Base-by-base conservation (phyloP, 169 alveolate genomes). In the Sarcocystis neurona region DNA sequence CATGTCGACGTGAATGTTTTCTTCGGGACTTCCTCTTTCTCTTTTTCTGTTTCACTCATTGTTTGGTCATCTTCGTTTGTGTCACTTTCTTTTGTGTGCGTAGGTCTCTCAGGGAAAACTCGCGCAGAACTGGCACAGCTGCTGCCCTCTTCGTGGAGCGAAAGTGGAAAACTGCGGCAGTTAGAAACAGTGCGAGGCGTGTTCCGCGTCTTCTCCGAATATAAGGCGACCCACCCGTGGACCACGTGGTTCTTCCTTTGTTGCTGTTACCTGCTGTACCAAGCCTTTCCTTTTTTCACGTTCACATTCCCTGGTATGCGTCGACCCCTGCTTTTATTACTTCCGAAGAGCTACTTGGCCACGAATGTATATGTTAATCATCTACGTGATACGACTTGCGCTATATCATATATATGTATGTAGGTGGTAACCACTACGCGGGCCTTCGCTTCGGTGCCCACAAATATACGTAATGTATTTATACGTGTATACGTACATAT, bases 281-380 rank as follows among this genome's bases (percentile, higher is more conserved):
- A 72, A 56, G 82, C 82, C 34, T 72, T 72, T 56, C 82, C 82
- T 12, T 39, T 72, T 39, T 72, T 72, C 56, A 72, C 43, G 82
- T 39, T 72, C 50, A 72, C 82, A 34, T 72, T 72, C 82, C 37
- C 82, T 2, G 82, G 82, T 72, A 39, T 23, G 58, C 0, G n/a
- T n/a, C n/a, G n/a, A n/a, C n/a, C n/a, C n/a, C n/a, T n/a, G n/a
- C n/a, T n/a, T n/a, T n/a, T n/a, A n/a, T n/a, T n/a, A n/a, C n/a
- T n/a, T n/a, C n/a, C n/a, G n/a, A n/a, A n/a, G n/a, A n/a, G n/a
- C n/a, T n/a, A n/a, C n/a, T n/a, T n/a, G n/a, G n/a, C n/a, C n/a
- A n/a, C n/a, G n/a, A n/a, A n/a, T n/a, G n/a, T n/a, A n/a, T n/a
- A n/a, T n/a, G n/a, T n/a, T n/a, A n/a, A n/a, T n/a, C n/a, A n/a